Evolutionary conservation across 2,329 filamentous ascomycete species (phyloP), one percentile per base, ranked within the genome.

Genomic region (Penicillium sp.): DNA sequence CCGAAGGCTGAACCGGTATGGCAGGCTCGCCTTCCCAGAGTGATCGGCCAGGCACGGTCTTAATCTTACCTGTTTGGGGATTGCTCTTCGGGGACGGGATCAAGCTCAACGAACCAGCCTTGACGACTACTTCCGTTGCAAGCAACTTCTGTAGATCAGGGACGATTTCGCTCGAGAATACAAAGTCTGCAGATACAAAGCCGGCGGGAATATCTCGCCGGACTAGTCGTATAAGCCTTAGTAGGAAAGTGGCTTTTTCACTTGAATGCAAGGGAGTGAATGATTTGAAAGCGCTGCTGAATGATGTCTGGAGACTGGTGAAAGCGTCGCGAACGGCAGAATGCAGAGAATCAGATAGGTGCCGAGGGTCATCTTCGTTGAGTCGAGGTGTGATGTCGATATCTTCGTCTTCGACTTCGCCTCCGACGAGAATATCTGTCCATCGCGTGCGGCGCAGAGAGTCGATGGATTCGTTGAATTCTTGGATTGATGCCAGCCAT

Each of bases 21-120:
- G 85, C 80, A 0, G 90, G 89, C 38, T 84, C 79, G 0, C 90
- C 90, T 70, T 96, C 91, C 93, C 93, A 97, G 0, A 97, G 78
- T 0, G 84, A 81, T 51, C 86, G 82, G 7, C 88, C 86, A 2
- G 82, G 80, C 0, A 90, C 81, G 29, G 68, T 76, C 54, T 77
- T 82, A 1, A 80, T 69, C 52, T 82, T 73, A 35, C 59, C 51
- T 71, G 76, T 21, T 12, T 66, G 56, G 5, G 55, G 25, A 10
- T 58, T 43, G 1, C 19, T 36, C 10, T 51, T 59, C 6, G 50
- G 55, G 3, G 59, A 50, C 31, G 59, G 60, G 2, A 66, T 10
- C 33, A 72, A 59, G 4, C 66, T 59, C 7, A 89, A 67, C 0
- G 85, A 77, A 0, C 78, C 70, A 13, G 65, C 61, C 27, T 68